Percentiles rank a stretch among this genome's conserved stretches.
Evolutionary conservation across 345 rosid genomes (phyloP).

Genomic region (Citrus inodora): DNA sequence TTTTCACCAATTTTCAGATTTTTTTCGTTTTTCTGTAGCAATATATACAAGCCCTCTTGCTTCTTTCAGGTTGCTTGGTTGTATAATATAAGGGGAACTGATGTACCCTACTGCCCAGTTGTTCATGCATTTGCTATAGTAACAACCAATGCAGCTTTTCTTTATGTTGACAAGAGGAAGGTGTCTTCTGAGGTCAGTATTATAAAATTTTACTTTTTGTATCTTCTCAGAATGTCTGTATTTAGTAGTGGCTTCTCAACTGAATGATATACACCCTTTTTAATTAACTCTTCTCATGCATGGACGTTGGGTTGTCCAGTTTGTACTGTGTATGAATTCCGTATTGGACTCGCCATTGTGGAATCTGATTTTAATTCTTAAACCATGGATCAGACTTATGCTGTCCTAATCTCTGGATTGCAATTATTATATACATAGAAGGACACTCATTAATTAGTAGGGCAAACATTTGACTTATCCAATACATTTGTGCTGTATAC

Average conservation of each 20-base stretch:
- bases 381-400: not conserved
- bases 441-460: not conserved
- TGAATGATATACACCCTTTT: not conserved
- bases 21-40: not conserved
- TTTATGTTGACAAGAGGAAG: slow-evolving; percentile 79
- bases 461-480: not conserved
- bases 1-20: not conserved
- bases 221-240: not conserved
- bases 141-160: slow-evolving; percentile 59
- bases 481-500: slow-evolving; percentile 5
- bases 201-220: not conserved
- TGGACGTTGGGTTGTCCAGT: not conserved
- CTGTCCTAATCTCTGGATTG: not conserved
- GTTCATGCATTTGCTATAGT: slow-evolving; percentile 93
- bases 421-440: not conserved
- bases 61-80: slow-evolving; percentile 92
- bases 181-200: slow-evolving; percentile 59
- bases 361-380: not conserved
- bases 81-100: slow-evolving; percentile 88
- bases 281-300: not conserved
- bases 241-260: not conserved
- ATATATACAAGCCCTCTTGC: slow-evolving; percentile 2
- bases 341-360: not conserved
- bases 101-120: slow-evolving; percentile 86
- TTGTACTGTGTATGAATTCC: not conserved